Percentiles rank a stretch among this genome's conserved stretches.
phyloP scores from a whole-genome alignment of 2,329 filamentous ascomycete genomes.

The Nigrospora oryzae region DNA sequence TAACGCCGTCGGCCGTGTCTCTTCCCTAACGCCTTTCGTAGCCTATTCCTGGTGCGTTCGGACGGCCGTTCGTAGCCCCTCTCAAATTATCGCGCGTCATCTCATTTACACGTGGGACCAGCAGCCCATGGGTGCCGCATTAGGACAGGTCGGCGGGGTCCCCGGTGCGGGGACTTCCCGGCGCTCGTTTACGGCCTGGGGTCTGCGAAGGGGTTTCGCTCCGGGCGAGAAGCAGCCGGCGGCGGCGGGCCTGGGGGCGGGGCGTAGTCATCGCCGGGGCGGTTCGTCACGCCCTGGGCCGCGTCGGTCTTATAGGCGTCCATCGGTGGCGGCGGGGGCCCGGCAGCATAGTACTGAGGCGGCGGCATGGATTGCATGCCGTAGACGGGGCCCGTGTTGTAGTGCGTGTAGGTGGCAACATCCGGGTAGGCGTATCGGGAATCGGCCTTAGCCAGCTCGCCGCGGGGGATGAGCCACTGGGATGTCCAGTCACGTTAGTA shows the following conservation, averaged over 20 bases:
- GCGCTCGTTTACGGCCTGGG: neutral
- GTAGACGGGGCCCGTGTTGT: slow-evolving; percentile 28
- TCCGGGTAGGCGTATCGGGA: slow-evolving; percentile 38
- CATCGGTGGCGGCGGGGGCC: slow-evolving; percentile 36
- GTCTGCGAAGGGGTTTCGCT: slow-evolving; percentile 8
- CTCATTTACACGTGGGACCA: too few relatives aligned
- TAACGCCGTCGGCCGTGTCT: too few relatives aligned
- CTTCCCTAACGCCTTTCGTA: too few relatives aligned
- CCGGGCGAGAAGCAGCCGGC: slow-evolving; percentile 16
- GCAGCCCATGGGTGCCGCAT: too few relatives aligned
- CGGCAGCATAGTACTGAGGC: slow-evolving; percentile 49
- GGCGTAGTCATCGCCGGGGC: slow-evolving; percentile 24
- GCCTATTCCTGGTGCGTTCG: too few relatives aligned
- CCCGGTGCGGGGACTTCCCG: neutral
- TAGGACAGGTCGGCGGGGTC: too few relatives aligned
- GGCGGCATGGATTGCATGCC: slow-evolving; percentile 47
- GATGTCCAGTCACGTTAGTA: neutral
- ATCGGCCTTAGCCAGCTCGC: slow-evolving; percentile 36
- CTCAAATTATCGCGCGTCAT: too few relatives aligned
- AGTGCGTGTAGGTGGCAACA: slow-evolving; percentile 29
- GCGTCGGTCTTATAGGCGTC: slow-evolving; percentile 46
- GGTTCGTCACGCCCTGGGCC: slow-evolving; percentile 27
- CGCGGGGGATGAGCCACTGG: slow-evolving; percentile 44
- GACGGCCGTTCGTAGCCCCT: too few relatives aligned
- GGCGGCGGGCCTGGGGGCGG: slow-evolving; percentile 43